Evolutionary conservation across 2,329 filamentous ascomycete species (phyloP).

Genomic region (Fusarium cyanostomum): DNA sequence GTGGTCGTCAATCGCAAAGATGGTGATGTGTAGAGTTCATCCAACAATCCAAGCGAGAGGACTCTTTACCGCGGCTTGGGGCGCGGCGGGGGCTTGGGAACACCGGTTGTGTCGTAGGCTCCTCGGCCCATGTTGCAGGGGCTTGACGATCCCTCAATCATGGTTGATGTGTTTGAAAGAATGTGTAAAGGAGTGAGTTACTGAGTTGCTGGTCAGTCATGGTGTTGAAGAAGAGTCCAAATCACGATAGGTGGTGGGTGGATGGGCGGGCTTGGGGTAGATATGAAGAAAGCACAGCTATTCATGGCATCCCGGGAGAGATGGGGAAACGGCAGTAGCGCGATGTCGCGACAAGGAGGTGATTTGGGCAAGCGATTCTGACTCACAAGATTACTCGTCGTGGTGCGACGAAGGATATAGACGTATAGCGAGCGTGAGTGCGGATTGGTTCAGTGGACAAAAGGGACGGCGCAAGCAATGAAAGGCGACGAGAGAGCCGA

Average conservation of each 20-base stretch:
- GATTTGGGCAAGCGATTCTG: slow-evolving; percentile 44
- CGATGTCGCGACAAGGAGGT: slow-evolving; percentile 9
- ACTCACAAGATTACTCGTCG: slow-evolving; percentile 48
- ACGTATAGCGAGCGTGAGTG: slow-evolving; percentile 29
- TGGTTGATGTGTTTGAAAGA: slow-evolving; percentile 42
- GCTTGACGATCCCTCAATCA: slow-evolving; percentile 49
- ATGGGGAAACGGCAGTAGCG: slow-evolving; percentile 10
- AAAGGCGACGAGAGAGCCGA: slow-evolving; percentile 43
- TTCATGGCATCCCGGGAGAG: slow-evolving; percentile 2
- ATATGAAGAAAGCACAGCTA: slow-evolving; percentile 1
- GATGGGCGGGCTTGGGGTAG: not conserved
- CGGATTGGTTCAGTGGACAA: slow-evolving; percentile 32
- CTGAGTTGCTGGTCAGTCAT: slow-evolving; percentile 30
- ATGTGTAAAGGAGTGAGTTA: slow-evolving; percentile 14
- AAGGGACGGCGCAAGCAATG: slow-evolving; percentile 34
- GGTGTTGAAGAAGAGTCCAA: not conserved
- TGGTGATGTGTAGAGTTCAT: slow-evolving; percentile 30
- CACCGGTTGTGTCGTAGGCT: slow-evolving; percentile 62
- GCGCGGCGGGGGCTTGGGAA: slow-evolving; percentile 57
- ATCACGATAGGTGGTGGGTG: not conserved
- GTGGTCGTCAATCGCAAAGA: slow-evolving; percentile 30
- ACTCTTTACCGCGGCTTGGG: slow-evolving; percentile 52
- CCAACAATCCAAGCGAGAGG: slow-evolving; percentile 31
- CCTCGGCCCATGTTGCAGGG: slow-evolving; percentile 60
- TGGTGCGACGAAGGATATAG: slow-evolving; percentile 43